These are phyloP conservation scores for Populus simonii DNA, from an alignment of 345 rosid genomes.

Conservation along the genomic window DNA sequence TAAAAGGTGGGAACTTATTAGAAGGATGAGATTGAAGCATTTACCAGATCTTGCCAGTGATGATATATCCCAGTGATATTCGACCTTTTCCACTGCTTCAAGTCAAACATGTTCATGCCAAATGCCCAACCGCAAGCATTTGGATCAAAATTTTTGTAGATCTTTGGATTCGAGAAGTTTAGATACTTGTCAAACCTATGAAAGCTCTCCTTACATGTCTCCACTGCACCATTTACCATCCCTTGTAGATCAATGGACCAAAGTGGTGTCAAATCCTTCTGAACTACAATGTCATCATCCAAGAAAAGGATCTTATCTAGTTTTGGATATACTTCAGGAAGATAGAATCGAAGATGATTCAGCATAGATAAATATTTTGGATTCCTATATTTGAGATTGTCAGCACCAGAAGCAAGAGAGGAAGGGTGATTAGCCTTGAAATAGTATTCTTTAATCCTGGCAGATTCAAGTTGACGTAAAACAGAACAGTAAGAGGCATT, in stretches of 20 bases:
- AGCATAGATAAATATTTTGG: slow-evolving; percentile 83
- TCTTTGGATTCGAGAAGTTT: slow-evolving; percentile 86
- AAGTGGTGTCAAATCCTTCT: slow-evolving; percentile 76
- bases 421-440: slow-evolving; percentile 79
- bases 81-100: slow-evolving; percentile 80
- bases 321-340: slow-evolving; percentile 80
- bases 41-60: slow-evolving; percentile 93
- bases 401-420: slow-evolving; percentile 57
- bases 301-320: slow-evolving; percentile 72
- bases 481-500: slow-evolving; percentile 85
- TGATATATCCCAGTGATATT: slow-evolving; percentile 93
- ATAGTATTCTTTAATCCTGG: slow-evolving; percentile 77
- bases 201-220: slow-evolving; percentile 86
- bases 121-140: slow-evolving; percentile 97
- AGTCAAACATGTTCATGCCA: slow-evolving; percentile 98
- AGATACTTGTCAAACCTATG: slow-evolving; percentile 98
- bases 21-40: neutral
- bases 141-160: slow-evolving; percentile 64
- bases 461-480: slow-evolving; percentile 78
- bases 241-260: slow-evolving; percentile 72
- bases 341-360: slow-evolving; percentile 86
- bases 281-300: slow-evolving; percentile 89
- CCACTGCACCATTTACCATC: slow-evolving; percentile 87
- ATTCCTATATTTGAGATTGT: slow-evolving; percentile 80
- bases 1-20: neutral